Conservation (phyloP, 1,284 basidiomycete species). For the Pterulicium gracile region DNA sequence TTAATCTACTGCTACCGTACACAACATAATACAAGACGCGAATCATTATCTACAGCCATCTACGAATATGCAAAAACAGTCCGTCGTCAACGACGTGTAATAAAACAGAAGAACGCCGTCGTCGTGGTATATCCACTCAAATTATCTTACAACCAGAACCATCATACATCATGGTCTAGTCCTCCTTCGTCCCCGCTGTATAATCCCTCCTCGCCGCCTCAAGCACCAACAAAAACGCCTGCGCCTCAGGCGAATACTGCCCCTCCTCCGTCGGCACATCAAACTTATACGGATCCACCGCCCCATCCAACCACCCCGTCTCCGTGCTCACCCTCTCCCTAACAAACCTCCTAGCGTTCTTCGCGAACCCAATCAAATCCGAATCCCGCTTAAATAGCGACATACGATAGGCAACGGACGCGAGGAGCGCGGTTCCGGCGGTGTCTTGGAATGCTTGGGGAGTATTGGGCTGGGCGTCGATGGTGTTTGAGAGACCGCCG, state of each 20-base stretch:
- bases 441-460: slow-evolving; percentile 37
- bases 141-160: too few species aligned
- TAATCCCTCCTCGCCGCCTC: slow-evolving; percentile 33
- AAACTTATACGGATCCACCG: slow-evolving; percentile 56
- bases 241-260: slow-evolving; percentile 41
- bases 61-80: too few species aligned
- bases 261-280: slow-evolving; percentile 17
- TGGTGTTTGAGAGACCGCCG: slow-evolving; percentile 43
- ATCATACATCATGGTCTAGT: too few species aligned
- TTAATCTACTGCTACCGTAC: too few species aligned
- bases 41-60: too few species aligned
- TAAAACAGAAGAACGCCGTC: too few species aligned
- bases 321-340: slow-evolving; percentile 26
- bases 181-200: neutral
- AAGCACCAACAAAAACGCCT: slow-evolving; percentile 59
- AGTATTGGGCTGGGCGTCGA: slow-evolving; percentile 26
- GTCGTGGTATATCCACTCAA: too few species aligned
- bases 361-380: slow-evolving; percentile 28
- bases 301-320: slow-evolving; percentile 43
- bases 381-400: slow-evolving; percentile 22
- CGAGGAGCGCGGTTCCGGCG: slow-evolving; percentile 42
- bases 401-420: slow-evolving; percentile 38
- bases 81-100: too few species aligned
- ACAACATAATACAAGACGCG: too few species aligned
- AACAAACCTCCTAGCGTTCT: slow-evolving; percentile 27